These are phyloP conservation scores for Capronia coronata DNA, from an alignment of 2,329 filamentous ascomycete genomes.

Conservation along the genomic window DNA sequence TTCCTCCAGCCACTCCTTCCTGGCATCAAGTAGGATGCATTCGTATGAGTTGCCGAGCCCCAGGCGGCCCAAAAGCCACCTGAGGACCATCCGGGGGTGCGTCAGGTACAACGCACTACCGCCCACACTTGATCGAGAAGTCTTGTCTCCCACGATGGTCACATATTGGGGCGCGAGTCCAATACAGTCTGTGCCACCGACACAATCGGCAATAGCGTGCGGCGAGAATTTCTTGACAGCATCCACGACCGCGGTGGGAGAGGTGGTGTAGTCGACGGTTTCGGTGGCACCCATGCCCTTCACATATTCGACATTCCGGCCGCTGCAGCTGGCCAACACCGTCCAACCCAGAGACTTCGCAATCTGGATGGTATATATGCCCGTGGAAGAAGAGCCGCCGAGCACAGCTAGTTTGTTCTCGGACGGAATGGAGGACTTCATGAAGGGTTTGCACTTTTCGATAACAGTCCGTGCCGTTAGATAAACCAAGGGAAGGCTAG, in stretches of 20 bases:
- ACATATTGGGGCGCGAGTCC: slow-evolving; percentile 50
- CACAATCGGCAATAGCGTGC: slow-evolving; percentile 51
- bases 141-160: slow-evolving; percentile 45
- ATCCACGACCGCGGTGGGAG: slow-evolving; percentile 41
- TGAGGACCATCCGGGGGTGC: slow-evolving; percentile 30
- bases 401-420: slow-evolving; percentile 59
- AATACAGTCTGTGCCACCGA: slow-evolving; percentile 47
- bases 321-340: slow-evolving; percentile 55
- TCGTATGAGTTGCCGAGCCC: slow-evolving; percentile 43
- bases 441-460: slow-evolving; percentile 13
- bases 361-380: slow-evolving; percentile 56
- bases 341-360: slow-evolving; percentile 54
- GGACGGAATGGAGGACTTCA: slow-evolving; percentile 9
- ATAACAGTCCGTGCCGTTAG: slow-evolving; percentile 19
- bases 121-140: slow-evolving; percentile 46
- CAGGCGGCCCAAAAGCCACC: slow-evolving; percentile 42
- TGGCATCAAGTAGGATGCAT: slow-evolving; percentile 35
- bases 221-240: slow-evolving; percentile 43
- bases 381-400: slow-evolving; percentile 56
- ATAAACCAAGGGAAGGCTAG: slow-evolving; percentile 21
- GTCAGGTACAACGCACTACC: slow-evolving; percentile 29
- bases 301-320: slow-evolving; percentile 51
- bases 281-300: slow-evolving; percentile 55
- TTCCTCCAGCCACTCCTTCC: slow-evolving; percentile 42
- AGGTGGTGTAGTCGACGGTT: slow-evolving; percentile 52